Evolutionary conservation across 768 basidiomycete species (phyloP).

Genomic region (Xanthoconium stramineum): DNA sequence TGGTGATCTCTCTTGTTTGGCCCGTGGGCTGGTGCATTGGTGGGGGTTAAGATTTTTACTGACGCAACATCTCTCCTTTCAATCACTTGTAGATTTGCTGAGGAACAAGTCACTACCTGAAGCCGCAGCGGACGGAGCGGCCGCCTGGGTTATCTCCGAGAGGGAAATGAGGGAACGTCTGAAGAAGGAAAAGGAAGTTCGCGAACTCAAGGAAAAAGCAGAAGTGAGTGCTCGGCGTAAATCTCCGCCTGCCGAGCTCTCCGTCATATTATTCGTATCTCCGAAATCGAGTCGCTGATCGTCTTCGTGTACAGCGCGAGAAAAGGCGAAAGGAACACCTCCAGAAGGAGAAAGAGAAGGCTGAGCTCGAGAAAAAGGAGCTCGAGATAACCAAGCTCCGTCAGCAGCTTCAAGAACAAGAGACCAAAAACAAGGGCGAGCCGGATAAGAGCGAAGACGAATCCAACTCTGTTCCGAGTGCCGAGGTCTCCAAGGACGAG

Average conservation of each 20-base stretch:
- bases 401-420: slow-evolving; percentile 50
- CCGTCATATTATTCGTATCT: slow-evolving; percentile 7
- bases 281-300: slow-evolving; percentile 2
- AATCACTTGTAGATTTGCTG: slow-evolving; percentile 54
- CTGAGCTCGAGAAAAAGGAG: slow-evolving; percentile 65
- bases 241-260: slow-evolving; percentile 17
- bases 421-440: slow-evolving; percentile 45
- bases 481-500: slow-evolving; percentile 23
- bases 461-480: slow-evolving; percentile 1
- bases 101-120: slow-evolving; percentile 85
- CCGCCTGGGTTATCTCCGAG: slow-evolving; percentile 72
- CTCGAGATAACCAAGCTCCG: slow-evolving; percentile 53
- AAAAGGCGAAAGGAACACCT: slow-evolving; percentile 42
- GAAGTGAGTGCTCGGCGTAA: slow-evolving; percentile 47
- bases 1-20: slow-evolving; percentile 15
- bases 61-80: slow-evolving; percentile 13
- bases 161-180: slow-evolving; percentile 72
- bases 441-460: slow-evolving; percentile 44
- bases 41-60: slow-evolving; percentile 23
- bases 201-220: slow-evolving; percentile 63
- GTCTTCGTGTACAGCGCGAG: slow-evolving; percentile 34
- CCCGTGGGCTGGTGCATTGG: slow-evolving; percentile 21
- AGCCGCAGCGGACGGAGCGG: slow-evolving; percentile 62
- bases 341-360: slow-evolving; percentile 55
- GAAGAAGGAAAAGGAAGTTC: slow-evolving; percentile 68